phyloP scores from a whole-genome alignment of 2,329 filamentous ascomycete genomes.

The Fusarium cyanostomum region DNA sequence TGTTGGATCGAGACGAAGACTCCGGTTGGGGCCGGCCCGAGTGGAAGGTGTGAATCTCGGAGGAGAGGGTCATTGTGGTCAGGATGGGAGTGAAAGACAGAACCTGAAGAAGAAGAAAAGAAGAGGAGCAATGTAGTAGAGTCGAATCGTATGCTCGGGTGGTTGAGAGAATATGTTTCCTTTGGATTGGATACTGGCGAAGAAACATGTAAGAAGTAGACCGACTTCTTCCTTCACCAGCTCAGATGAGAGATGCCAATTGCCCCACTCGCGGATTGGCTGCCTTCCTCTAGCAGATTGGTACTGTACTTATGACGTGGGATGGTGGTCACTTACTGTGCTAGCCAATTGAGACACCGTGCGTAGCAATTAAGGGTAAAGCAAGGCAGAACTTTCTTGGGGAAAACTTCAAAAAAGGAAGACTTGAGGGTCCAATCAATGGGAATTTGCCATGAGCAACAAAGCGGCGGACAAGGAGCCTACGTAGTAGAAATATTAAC shows the following conservation, averaged over 20 bases:
- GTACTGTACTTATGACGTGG: constrained; percentile 25
- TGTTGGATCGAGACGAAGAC: constrained; percentile 65
- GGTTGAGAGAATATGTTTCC: too few relatives aligned
- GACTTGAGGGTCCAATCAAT: too few relatives aligned
- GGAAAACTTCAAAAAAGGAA: too few relatives aligned
- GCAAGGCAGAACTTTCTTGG: too few relatives aligned
- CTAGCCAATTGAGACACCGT: neutral
- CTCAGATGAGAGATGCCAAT: neutral
- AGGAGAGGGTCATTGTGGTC: constrained; percentile 48
- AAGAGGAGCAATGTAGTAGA: neutral
- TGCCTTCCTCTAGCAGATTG: constrained; percentile 26
- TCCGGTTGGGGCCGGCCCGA: constrained; percentile 71
- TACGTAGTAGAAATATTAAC: too few relatives aligned
- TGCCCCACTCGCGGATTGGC: constrained; percentile 9
- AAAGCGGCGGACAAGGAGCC: too few relatives aligned
- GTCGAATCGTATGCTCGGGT: too few relatives aligned
- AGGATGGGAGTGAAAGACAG: constrained; percentile 4
- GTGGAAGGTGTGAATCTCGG: constrained; percentile 73
- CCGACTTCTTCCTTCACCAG: too few relatives aligned
- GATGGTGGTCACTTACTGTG: constrained; percentile 14
- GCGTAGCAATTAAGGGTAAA: too few relatives aligned
- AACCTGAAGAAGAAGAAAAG: neutral
- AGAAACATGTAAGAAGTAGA: neutral
- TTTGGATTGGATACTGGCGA: constrained; percentile 1
- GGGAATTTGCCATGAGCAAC: too few relatives aligned